Base-by-base conservation (phyloP, 352 stramenopile genomes). In the Achlya hypogyna region DNA sequence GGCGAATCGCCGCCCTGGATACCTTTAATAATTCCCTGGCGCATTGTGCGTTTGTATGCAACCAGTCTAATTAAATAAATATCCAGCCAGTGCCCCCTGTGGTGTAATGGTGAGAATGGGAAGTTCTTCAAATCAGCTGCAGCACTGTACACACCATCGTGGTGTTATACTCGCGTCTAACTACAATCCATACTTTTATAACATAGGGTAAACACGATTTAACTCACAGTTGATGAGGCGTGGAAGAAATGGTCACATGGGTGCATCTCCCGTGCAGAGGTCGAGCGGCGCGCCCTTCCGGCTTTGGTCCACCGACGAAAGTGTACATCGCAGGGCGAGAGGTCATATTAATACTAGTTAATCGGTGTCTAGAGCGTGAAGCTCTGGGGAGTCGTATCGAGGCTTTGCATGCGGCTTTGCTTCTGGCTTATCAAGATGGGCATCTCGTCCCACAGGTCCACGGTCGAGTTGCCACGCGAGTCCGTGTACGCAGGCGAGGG, bases 391-490 rank as follows among this genome's bases (percentile, higher is more conserved):
- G 16, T 20, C 10, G 16, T 2, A 20, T 10, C n/a, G 31, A 16
- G 16, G 31, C 10, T 3, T 56, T 56, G 49, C 25, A 56, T 31
- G 12, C 49, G 49, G 25, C 25, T 56, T 56, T 56, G 49, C 31
- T 56, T 56, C 25, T 56, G 49, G 31, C 49, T 56, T 10, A 31
- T 31, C 31, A 56, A 56, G 25, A 56, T 56, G 12, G 49, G 49
- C 49, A 56, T 56, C 31, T 67, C 60, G 31, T 67, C 60, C 60
- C 60, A 67, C 5, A 67, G 34, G 32, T 67, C 42, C 4, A 6
- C 59, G 23, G 16, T 16, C 49, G 49, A 56, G 31, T 56, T 3
- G 49, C 49, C 49, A 1, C 49, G 49, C 25, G 49, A 56, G 38
- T 45, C 38, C 25, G 49, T 38, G 49, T 67, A 49, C 27, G 51